A percentile compares a stretch with the other conserved stretches of the same genome.
phyloP scores from a whole-genome alignment of 331 rosid species.

The Malus hybrid region DNA sequence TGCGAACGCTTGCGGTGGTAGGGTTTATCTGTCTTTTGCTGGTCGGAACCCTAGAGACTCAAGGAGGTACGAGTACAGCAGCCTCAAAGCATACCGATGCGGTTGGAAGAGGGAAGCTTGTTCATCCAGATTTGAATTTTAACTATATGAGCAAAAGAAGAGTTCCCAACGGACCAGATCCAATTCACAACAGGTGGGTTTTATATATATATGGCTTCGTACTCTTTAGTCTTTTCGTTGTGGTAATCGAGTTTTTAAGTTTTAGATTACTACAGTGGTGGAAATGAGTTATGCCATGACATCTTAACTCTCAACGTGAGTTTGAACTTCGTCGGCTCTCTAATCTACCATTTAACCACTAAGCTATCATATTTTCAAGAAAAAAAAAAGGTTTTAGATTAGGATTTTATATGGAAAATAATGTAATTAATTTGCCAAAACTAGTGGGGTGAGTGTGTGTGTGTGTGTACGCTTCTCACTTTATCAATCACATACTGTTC shows the following conservation, averaged over 20 bases:
- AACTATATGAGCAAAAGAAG: slow-evolving; percentile 77
- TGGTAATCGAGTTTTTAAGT: neutral
- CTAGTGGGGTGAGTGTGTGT: neutral
- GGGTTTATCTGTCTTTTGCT: slow-evolving; percentile 48
- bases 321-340: no score
- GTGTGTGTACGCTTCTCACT: neutral
- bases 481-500: neutral
- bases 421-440: neutral
- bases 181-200: slow-evolving; percentile 83
- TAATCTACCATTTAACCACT: no score
- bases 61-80: slow-evolving; percentile 15
- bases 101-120: slow-evolving; percentile 24
- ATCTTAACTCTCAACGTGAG: no score
- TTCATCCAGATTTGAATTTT: slow-evolving; percentile 48
- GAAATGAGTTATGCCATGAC: neutral
- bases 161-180: slow-evolving; percentile 95
- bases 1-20: slow-evolving; percentile 34
- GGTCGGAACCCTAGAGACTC: slow-evolving; percentile 29
- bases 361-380: no score
- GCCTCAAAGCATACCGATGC: neutral
- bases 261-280: neutral
- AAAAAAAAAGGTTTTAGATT: no score
- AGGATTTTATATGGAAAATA: neutral
- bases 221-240: neutral
- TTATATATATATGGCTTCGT: neutral